phyloP scores from a whole-genome alignment of 139 green algal genomes.

The Chlorella sp. region DNA sequence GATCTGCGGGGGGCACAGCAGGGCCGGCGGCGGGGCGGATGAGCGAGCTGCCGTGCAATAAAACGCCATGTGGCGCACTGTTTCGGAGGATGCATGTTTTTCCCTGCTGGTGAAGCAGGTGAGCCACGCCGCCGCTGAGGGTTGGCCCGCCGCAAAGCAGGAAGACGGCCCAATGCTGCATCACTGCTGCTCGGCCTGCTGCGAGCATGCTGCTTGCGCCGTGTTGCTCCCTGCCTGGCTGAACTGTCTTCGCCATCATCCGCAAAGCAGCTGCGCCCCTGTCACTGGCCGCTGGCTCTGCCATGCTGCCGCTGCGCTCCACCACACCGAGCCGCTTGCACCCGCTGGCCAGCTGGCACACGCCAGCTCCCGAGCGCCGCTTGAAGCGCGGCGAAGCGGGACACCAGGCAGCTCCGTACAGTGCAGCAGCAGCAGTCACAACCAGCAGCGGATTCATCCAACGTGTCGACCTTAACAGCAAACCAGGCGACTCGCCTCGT shows the following conservation, averaged over 20 bases:
- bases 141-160: neutral
- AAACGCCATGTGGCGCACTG: too few relatives aligned
- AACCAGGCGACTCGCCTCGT: conserved; percentile 80
- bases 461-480: too few relatives aligned
- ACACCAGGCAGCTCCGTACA: neutral
- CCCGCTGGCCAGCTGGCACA: too few relatives aligned
- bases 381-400: too few relatives aligned
- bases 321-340: neutral
- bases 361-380: too few relatives aligned
- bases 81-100: too few relatives aligned
- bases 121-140: neutral
- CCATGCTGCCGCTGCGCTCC: neutral
- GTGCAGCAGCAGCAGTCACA: neutral
- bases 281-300: too few relatives aligned
- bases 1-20: conserved; percentile 74
- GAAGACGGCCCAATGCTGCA: neutral
- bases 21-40: neutral
- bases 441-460: neutral
- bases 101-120: too few relatives aligned
- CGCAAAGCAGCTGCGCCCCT: too few relatives aligned
- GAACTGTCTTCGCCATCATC: too few relatives aligned
- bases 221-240: too few relatives aligned
- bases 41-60: too few relatives aligned
- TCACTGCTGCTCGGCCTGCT: neutral
- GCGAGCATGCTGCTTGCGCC: neutral